Base-by-base conservation (phyloP, 2,329 filamentous ascomycete species). In the Sporothrix pallida region DNA sequence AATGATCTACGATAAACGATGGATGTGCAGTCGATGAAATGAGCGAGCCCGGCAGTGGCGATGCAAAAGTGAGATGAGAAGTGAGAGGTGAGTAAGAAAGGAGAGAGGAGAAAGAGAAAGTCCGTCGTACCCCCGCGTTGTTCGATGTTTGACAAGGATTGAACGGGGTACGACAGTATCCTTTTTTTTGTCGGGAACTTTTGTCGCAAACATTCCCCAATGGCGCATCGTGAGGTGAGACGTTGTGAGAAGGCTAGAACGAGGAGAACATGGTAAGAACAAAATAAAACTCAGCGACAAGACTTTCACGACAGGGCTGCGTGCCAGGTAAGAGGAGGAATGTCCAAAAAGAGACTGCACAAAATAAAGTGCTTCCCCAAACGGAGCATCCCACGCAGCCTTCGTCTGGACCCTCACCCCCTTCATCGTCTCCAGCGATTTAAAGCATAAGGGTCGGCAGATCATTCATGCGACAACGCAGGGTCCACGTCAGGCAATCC, bases 381-480 rank as follows among this genome's bases (percentile, higher is more conserved):
- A 7, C 17, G 15, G 8, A 12, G 5, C 60, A 23, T 23, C 37
- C 42, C 62, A 15, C 42, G 62, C n/a, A 65, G 6, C 20, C 62
- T 48, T 48, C 42, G 26, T 65, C 62, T 26, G 20, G 12, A 65
- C n/a, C n/a, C 10, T 48, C 5, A 13, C 48, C 48, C 17, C 48
- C 48, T 50, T 50, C 48, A 50, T 50, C 48, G 56, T 60, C 13
- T 60, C 56, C 56, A 7, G 13, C 42, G n/a, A 46, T 65, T 26
- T 48, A 13, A 48, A 20, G 62, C 62, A 65, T 65, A 26, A 65
- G 62, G 4, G 60, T 65, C 42, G n/a, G 62, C 9, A 65, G 62
- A 65, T 65, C 62, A 48, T 65, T 65, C 62, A 65, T 65, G 62
- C 62, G 42, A 65, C 37, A 46, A 13, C 12, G n/a, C 8, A 2